Conservation (phyloP, 2,329 filamentous ascomycete genomes). For the Malbranchea zuffiana region DNA sequence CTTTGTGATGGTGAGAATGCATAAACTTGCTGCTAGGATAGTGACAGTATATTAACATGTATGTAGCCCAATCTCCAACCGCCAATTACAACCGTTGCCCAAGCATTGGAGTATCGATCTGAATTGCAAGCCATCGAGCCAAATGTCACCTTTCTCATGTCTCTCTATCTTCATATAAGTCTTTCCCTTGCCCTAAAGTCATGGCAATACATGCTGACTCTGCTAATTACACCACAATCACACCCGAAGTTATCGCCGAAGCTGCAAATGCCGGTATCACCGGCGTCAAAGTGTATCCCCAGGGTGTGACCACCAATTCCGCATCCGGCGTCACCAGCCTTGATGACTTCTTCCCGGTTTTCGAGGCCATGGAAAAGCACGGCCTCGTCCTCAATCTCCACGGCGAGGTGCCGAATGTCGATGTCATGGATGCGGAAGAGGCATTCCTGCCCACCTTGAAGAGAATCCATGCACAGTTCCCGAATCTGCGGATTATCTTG, state of each 20-base stretch:
- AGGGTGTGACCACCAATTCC: conserved; percentile 47
- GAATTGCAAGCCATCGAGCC: conserved; percentile 51
- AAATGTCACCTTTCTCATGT: conserved; percentile 61
- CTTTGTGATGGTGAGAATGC: conserved; percentile 39
- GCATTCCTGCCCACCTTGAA: conserved; percentile 71
- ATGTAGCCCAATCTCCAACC: conserved; percentile 53
- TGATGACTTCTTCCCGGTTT: conserved; percentile 47
- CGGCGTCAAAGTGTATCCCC: conserved; percentile 54
- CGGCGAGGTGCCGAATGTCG: conserved; percentile 63
- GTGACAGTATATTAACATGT: conserved; percentile 25
- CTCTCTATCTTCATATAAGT: conserved; percentile 47
- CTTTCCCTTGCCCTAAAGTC: not conserved
- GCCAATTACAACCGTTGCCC: conserved; percentile 49
- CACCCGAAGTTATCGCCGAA: conserved; percentile 58
- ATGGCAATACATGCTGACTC: not conserved
- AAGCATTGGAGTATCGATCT: conserved; percentile 56
- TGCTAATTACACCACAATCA: conserved; percentile 44
- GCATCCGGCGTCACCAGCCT: conserved; percentile 39
- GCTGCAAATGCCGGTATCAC: conserved; percentile 61
- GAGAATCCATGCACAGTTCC: conserved; percentile 63
- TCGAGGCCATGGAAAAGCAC: conserved; percentile 78
- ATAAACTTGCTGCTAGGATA: not conserved
- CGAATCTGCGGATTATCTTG: conserved; percentile 45
- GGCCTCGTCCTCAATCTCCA: conserved; percentile 86
- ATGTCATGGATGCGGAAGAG: conserved; percentile 58